Base-by-base conservation (phyloP, 2,329 filamentous ascomycete species). In the Trematosphaeria pertusa region DNA sequence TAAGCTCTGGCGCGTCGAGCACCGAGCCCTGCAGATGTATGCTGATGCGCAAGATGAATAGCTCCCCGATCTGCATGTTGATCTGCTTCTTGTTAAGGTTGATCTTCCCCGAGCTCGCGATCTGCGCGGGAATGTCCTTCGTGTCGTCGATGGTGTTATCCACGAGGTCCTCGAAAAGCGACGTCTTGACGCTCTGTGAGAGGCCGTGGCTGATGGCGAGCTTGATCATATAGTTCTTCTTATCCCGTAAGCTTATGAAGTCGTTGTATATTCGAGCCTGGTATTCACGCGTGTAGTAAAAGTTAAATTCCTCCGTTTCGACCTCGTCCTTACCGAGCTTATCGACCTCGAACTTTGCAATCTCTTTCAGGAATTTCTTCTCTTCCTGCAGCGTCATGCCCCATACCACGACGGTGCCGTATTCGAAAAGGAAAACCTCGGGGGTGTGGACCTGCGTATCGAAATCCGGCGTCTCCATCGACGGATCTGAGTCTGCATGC, bases 241-340 rank as follows among this genome's bases (percentile, higher is more conserved):
- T 96, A 64, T 97, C 93, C 37, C 92, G 83, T 50, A 99, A 75
- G 2, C 90, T 94, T 73, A 99, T 99, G 64, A 99, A 99, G 74
- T 99, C 94, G 73, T 99, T 99, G 81, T 99, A 99, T 72, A 99
- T 99, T 40, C 94, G 87, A 17, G 94, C 91, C 74, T 99, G 95
- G 71, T 99, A 99, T 69, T 97, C 93, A 63, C 89, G 84, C 3
- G 94, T 97, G 76, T 99, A 97, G 78, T 99, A 99, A 73, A 97
- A 99, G 72, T 99, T 99, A 81, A 99, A 99, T 65, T 93, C 91
- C 73, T 99, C 94, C 36, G 91, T 90, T 75, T 99, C 93, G 21
- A 96, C 87, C 60, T 96, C 91, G 65, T 96, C 92, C 9, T 87
- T 84, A 19, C 86, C 86, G 37, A 97, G 81, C 71, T 96, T 96